Evolutionary conservation across 2,329 filamentous ascomycete genomes (phyloP), one percentile per base, ranked within the genome.

Genomic region (Xylariomycetidae sp.): DNA sequence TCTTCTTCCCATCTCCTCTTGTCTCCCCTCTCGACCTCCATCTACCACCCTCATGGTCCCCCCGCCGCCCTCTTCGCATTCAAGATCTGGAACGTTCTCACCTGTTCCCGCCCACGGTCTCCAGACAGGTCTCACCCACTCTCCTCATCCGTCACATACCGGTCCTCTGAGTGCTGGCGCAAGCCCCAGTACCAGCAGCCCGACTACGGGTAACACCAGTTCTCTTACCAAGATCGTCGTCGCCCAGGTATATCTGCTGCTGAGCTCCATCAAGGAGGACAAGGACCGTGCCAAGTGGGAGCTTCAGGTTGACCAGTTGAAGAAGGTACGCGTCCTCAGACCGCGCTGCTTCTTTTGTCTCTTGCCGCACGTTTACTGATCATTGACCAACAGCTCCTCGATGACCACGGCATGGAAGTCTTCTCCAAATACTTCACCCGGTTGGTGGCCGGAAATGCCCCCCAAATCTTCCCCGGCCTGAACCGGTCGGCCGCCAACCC

Each of bases 381-480:
- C 32, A 32, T 22, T 22, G 6, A 15, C 19, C 22, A 42, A n/a
- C 46, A 95, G 85, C 80, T 96, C 60, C 83, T 96, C 67, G 82
- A 95, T 77, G 89, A 90, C 54, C 82, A 94, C 88, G 89, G 89
- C 58, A 98, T 98, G 90, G 93, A 98, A 73, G 88, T 95, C 58
- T 95, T 89, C 61, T 81, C 86, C 40, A 93, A 89, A 70, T 95
- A 92, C 63, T 94, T 98, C 64, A 82, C 87, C 62, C 86, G 90
- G 63, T 73, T 96, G 58, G 78, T 98, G 56, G 84, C 83, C 63
- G 82, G 82, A 65, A 95, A 95, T 78, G 87, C 89, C 52, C 70
- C 82, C 44, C 82, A 92, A 54, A 92, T 98, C 58, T 96, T 96
- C 58, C 82, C 87, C 32, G 79, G 83, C 43, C 70, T 81, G 34